Base-by-base conservation (phyloP, 2,329 filamentous ascomycete genomes). In the Pochonia chlamydosporia region DNA sequence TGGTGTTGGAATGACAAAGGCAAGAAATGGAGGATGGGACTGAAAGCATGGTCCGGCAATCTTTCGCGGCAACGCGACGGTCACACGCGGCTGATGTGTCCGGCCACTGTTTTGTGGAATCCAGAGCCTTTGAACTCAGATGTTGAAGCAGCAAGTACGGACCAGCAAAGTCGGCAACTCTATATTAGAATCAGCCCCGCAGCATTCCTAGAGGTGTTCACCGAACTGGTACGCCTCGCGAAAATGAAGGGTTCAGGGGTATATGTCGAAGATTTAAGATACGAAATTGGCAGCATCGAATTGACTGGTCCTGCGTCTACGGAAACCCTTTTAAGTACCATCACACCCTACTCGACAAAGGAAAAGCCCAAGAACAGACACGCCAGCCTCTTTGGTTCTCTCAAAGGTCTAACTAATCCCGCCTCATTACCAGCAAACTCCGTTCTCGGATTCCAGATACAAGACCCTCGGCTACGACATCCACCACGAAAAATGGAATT, bases 101-200 rank as follows among this genome's bases (percentile, higher is more conserved):
- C 85, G 10, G 81, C 83, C 4, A 85, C 80, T 0, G 67, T 95
- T 25, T 66, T 96, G 11, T 96, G 90, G 89, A 85, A 84, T 61
- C 76, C 79, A 0, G 57, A 67, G 37, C 49, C 57, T 33, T 6
- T 58, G 51, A 53, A 64, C 4, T 52, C 56, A 18, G 25, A 60
- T 51, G n/a, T n/a, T n/a, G 54, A 65, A 4, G 49, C 49, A 2
- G 44, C 49, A 7, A 50, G 61, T 9, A 47, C 52, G 2, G 58
- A 49, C 33, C 63, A 60, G 51, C 24, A 21, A 0, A 60, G 63
- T 33, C 57, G 67, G 63, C 72, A 76, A 14, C 61, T 88, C 1
- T 81, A 92, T 47, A 65, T 96, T 44, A 77, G 91, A 46, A 70
- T 92, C 2, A 92, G 97, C 62, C 93, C 93, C 2, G 85, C 90